Conservation (phyloP, 495 filamentous ascomycete genomes). For the Daldinia grandis region DNA sequence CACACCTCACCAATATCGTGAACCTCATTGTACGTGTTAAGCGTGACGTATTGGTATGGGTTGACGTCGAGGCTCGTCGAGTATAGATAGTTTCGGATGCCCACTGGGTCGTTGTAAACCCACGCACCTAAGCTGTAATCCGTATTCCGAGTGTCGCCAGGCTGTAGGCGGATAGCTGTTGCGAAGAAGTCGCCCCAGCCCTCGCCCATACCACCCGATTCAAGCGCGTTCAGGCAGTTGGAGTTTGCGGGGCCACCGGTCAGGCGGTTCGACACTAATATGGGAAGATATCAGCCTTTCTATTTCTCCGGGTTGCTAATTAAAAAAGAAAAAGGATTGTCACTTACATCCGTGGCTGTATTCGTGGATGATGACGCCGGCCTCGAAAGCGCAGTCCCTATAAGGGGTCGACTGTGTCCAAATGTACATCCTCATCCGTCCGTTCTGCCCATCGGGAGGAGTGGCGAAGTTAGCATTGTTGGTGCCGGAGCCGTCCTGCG, state of each 20-base stretch:
- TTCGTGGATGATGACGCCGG: conserved; percentile 60
- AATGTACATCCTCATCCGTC: conserved; percentile 62
- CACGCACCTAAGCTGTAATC: conserved; percentile 58
- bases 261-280: conserved; percentile 59
- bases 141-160: conserved; percentile 54
- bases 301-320: neutral
- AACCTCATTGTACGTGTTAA: conserved; percentile 50
- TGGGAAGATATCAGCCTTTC: neutral
- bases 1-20: conserved; percentile 61
- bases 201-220: conserved; percentile 64
- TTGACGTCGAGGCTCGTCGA: conserved; percentile 57
- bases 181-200: conserved; percentile 65
- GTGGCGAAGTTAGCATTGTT: conserved; percentile 64
- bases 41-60: conserved; percentile 55
- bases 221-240: conserved; percentile 54
- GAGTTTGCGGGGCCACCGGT: conserved; percentile 63
- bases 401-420: conserved; percentile 52
- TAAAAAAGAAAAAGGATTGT: neutral
- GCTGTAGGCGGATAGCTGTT: conserved; percentile 59
- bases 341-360: conserved; percentile 53
- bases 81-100: conserved; percentile 61
- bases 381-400: conserved; percentile 58
- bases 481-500: conserved; percentile 60
- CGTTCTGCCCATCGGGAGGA: conserved; percentile 58
- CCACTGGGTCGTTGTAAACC: conserved; percentile 50